These are phyloP conservation scores for Trifolium dubium DNA, from an alignment of 306 rosid genomes.

Conservation along the genomic window DNA sequence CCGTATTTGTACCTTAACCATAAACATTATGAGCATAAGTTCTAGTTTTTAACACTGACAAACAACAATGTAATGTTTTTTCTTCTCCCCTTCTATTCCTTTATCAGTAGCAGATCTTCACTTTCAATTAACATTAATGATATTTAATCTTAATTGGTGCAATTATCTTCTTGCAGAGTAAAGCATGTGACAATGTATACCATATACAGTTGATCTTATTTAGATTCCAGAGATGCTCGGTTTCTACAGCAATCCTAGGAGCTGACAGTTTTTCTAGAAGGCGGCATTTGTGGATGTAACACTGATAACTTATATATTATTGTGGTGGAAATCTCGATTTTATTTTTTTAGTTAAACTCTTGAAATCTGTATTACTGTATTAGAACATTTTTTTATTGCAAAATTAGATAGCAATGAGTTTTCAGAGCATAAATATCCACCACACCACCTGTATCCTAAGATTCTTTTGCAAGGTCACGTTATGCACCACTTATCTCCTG, in stretches of 20 bases:
- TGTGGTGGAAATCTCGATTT: slow-evolving; percentile 18
- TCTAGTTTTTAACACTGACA: slow-evolving; percentile 4
- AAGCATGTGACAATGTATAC: slow-evolving; percentile 39
- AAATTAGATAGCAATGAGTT: background rate
- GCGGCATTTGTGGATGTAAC: slow-evolving; percentile 31
- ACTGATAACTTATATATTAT: slow-evolving; percentile 28
- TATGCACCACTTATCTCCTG: background rate
- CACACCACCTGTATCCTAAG: background rate
- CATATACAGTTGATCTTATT: slow-evolving; percentile 30
- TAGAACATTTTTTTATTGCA: slow-evolving; percentile 26
- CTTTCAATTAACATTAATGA: background rate
- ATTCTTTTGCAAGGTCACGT: slow-evolving; percentile 7
- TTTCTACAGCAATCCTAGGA: slow-evolving; percentile 12
- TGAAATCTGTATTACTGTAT: slow-evolving; percentile 24
- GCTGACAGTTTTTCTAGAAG: slow-evolving; percentile 14
- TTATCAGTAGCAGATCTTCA: background rate
- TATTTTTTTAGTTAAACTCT: slow-evolving; percentile 16
- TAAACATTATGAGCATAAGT: slow-evolving; percentile 24
- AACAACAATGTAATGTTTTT: background rate
- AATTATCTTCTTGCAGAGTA: slow-evolving; percentile 42
- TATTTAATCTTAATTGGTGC: slow-evolving; percentile 26
- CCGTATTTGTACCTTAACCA: slow-evolving; percentile 4
- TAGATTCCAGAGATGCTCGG: slow-evolving; percentile 38
- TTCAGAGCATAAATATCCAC: background rate
- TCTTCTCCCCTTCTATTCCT: slow-evolving; percentile 12